Evolutionary conservation across 345 rosid species (phyloP).

Genomic region (Clarkia xantiana): DNA sequence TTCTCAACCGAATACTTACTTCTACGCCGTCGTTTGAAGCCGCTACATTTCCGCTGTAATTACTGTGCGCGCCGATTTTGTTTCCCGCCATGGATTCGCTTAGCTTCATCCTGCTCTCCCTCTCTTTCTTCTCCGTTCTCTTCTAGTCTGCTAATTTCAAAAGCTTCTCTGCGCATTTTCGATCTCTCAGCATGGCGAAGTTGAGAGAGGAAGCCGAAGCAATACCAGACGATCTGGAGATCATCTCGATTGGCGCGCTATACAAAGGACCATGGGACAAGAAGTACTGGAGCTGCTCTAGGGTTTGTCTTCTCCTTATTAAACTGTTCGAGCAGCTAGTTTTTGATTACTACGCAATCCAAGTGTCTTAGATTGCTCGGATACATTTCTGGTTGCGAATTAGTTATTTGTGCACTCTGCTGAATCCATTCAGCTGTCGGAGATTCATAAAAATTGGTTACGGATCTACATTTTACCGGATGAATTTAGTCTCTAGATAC

Average conservation of each 20-base stretch:
- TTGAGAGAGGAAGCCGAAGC: conserved; percentile 17
- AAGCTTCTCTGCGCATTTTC: background rate
- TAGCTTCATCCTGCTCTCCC: background rate
- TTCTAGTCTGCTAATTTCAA: background rate
- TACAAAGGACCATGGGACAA: conserved; percentile 69
- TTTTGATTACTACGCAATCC: too few relatives aligned
- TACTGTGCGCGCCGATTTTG: background rate
- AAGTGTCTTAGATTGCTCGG: too few relatives aligned
- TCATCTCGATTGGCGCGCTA: conserved; percentile 57
- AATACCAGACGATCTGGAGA: conserved; percentile 47
- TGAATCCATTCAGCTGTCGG: too few relatives aligned
- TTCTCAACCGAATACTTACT: background rate
- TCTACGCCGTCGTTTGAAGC: background rate
- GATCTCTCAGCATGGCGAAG: conserved; percentile 23
- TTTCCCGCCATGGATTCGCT: background rate
- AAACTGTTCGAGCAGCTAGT: background rate
- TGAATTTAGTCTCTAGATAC: too few relatives aligned
- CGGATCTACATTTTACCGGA: too few relatives aligned
- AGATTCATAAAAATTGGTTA: too few relatives aligned
- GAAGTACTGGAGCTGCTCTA: conserved; percentile 92
- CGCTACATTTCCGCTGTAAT: background rate
- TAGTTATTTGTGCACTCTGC: too few relatives aligned
- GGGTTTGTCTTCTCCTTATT: conserved; percentile 38
- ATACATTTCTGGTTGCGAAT: background rate
- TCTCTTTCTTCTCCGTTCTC: background rate